Evolutionary conservation across 176 grass and related monocot genomes (phyloP).

Genomic region (Secale cereale): DNA sequence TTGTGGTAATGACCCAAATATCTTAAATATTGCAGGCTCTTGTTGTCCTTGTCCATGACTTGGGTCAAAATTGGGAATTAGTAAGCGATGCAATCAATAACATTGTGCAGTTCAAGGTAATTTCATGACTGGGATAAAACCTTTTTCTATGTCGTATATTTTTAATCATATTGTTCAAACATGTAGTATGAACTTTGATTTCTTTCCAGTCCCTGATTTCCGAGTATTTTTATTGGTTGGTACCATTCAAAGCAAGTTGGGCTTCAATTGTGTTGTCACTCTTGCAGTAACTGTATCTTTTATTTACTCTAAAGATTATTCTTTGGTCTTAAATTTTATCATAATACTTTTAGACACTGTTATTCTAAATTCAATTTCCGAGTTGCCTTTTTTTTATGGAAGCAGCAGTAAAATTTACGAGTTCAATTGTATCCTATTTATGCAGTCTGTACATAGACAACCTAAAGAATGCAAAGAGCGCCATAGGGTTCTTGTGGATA

Average conservation of each 20-base stretch:
- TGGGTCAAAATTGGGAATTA: conserved; percentile 98
- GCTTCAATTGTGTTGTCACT: neutral
- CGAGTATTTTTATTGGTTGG: conserved; percentile 4
- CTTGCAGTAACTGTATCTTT: neutral
- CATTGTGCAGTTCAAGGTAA: conserved; percentile 84
- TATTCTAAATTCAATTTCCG: neutral
- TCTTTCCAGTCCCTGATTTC: neutral
- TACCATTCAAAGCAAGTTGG: neutral
- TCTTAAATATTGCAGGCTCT: conserved; percentile 67
- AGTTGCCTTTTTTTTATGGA: neutral
- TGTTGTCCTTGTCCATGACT: conserved; percentile 96
- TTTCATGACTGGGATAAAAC: conserved; percentile 1
- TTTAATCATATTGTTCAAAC: neutral
- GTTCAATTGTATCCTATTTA: conserved; percentile 23
- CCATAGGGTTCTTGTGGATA: conserved; percentile 82
- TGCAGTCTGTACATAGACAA: conserved; percentile 75
- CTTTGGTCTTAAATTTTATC: neutral
- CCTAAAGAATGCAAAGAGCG: conserved; percentile 94
- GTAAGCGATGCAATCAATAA: conserved; percentile 89
- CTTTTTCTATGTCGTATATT: conserved; percentile 3
- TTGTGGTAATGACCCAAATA: conserved; percentile 23
- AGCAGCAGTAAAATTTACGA: neutral
- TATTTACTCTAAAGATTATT: neutral
- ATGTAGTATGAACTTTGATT: conserved; percentile 12
- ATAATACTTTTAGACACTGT: neutral